These are phyloP conservation scores for Allium sativum DNA, from an alignment of 106 monocot genomes.

Conservation along the genomic window DNA sequence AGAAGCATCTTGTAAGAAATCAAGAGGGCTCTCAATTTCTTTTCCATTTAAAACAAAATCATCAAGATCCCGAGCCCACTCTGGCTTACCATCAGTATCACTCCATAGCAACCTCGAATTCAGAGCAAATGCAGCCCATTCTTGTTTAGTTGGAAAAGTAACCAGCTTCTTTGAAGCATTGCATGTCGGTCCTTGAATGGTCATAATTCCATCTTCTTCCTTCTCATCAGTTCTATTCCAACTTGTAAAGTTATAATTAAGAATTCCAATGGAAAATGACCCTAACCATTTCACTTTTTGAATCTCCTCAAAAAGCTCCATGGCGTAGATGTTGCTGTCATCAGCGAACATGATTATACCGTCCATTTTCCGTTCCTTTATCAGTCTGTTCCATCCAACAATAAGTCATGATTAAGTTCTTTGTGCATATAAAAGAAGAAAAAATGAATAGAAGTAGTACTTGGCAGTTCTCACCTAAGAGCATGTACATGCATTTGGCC, in stretches of 20 bases:
- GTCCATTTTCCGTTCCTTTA: slow-evolving; percentile 53
- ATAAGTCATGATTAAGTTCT: not conserved
- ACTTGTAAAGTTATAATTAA: slow-evolving; percentile 20
- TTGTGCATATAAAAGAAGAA: no score
- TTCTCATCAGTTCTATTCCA: not conserved
- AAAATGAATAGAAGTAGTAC: no score
- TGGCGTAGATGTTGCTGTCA: slow-evolving; percentile 77
- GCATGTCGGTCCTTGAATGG: slow-evolving; percentile 71
- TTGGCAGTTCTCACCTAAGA: slow-evolving; percentile 31
- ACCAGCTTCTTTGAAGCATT: slow-evolving; percentile 44
- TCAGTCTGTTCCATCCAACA: slow-evolving; percentile 21
- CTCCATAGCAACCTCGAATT: slow-evolving; percentile 71
- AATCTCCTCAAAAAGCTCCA: slow-evolving; percentile 81
- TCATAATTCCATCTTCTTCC: slow-evolving; percentile 25
- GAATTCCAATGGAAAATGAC: slow-evolving; percentile 58
- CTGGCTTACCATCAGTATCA: slow-evolving; percentile 32
- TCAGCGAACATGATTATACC: slow-evolving; percentile 71
- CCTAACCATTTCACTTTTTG: slow-evolving; percentile 76
- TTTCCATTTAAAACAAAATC: slow-evolving; percentile 20
- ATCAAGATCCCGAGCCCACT: slow-evolving; percentile 57
- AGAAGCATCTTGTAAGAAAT: slow-evolving; percentile 41
- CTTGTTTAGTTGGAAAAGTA: slow-evolving; percentile 42
- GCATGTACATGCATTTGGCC: slow-evolving; percentile 60
- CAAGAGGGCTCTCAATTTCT: slow-evolving; percentile 50
- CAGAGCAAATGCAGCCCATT: slow-evolving; percentile 83